These are phyloP conservation scores for Dendryphion nanum DNA, from an alignment of 2,329 filamentous ascomycete species.

Conservation along the genomic window DNA sequence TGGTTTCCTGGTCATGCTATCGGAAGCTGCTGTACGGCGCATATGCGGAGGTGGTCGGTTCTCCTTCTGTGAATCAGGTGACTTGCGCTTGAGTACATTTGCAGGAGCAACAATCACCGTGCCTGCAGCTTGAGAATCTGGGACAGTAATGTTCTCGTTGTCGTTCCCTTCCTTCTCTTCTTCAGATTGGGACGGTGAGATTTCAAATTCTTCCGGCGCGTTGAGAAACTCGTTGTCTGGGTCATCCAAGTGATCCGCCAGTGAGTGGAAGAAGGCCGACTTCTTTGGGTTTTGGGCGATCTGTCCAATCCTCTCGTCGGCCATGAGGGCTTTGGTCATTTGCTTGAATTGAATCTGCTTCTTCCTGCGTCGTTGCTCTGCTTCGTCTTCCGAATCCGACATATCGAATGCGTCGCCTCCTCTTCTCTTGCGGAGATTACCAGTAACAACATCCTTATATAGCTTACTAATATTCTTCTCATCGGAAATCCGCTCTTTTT, in stretches of 20 bases:
- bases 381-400: conserved; percentile 87
- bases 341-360: conserved; percentile 87
- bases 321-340: conserved; percentile 84
- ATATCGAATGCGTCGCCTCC: conserved; percentile 67
- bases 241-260: conserved; percentile 73
- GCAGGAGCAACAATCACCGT: conserved; percentile 6
- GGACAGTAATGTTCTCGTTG: conserved; percentile 21
- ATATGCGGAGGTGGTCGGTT: conserved; percentile 56
- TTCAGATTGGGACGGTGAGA: conserved; percentile 15
- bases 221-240: conserved; percentile 76
- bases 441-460: conserved; percentile 88
- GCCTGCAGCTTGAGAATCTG: conserved; percentile 40
- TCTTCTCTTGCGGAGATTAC: conserved; percentile 79
- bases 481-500: conserved; percentile 75
- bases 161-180: conserved; percentile 13
- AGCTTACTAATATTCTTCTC: conserved; percentile 88
- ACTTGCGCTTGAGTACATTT: conserved; percentile 40
- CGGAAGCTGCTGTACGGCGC: conserved; percentile 58
- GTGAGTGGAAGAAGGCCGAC: conserved; percentile 82
- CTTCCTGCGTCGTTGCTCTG: conserved; percentile 71
- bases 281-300: conserved; percentile 88
- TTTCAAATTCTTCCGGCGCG: conserved; percentile 34
- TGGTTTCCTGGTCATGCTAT: conserved; percentile 59
- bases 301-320: conserved; percentile 86
- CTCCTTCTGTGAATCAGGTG: conserved; percentile 43